These are phyloP conservation scores for Chytridium lagenaria DNA, from an alignment of 371 early-diverging fungal species.

Conservation along the genomic window DNA sequence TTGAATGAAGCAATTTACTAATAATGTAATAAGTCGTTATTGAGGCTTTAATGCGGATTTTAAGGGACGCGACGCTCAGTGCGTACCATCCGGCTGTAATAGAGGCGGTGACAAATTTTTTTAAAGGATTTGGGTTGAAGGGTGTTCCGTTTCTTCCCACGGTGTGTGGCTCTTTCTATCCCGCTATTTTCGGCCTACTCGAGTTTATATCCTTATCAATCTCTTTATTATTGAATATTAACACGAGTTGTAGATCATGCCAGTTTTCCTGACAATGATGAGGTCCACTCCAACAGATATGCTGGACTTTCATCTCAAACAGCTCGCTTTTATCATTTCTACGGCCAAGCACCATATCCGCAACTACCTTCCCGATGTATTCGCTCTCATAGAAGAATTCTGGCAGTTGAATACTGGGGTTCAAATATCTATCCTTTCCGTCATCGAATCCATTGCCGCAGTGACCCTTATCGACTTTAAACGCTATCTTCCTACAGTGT, in stretches of 20 bases:
- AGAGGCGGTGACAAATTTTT: conserved; percentile 89
- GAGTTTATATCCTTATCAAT: too few species aligned
- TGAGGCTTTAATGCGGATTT: conserved; percentile 84
- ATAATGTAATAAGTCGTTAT: conserved; percentile 68
- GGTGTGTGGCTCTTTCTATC: conserved; percentile 29
- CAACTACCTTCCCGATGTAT: conserved; percentile 78
- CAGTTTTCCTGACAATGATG: conserved; percentile 64
- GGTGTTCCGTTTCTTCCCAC: conserved; percentile 62
- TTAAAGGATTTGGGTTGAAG: conserved; percentile 77
- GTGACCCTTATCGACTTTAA: conserved; percentile 87
- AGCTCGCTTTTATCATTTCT: conserved; percentile 76
- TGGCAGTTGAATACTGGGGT: conserved; percentile 74
- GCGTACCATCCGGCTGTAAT: conserved; percentile 84
- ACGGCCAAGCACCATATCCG: conserved; percentile 88
- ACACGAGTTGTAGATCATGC: conserved; percentile 45
- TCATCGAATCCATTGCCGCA: conserved; percentile 82
- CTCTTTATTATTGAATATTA: too few species aligned
- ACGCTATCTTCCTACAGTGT: conserved; percentile 76
- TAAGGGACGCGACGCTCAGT: conserved; percentile 79
- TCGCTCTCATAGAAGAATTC: conserved; percentile 75
- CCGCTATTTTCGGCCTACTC: too few species aligned
- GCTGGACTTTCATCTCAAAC: conserved; percentile 86
- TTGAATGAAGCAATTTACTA: not conserved
- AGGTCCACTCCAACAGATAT: conserved; percentile 71
- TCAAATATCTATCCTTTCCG: conserved; percentile 76